These are phyloP conservation scores for Mycena galericulata DNA, from an alignment of 768 basidiomycete species.

Conservation along the genomic window DNA sequence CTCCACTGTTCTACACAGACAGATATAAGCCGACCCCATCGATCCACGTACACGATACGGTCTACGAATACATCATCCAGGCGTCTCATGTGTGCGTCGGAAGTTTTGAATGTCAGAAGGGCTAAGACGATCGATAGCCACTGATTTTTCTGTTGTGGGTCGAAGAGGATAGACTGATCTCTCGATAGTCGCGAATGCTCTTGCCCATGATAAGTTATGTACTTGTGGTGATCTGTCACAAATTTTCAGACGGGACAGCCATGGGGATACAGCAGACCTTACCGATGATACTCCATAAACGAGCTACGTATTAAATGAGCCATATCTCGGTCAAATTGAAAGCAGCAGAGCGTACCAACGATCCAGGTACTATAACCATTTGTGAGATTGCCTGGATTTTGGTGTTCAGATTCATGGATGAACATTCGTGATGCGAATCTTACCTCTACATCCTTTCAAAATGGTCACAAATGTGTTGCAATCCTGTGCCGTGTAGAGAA, in stretches of 20 bases:
- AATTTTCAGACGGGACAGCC: too few species aligned
- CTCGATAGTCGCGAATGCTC: constrained; percentile 54
- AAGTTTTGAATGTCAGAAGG: constrained; percentile 58
- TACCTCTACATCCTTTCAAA: too few species aligned
- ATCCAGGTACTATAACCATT: constrained; percentile 60
- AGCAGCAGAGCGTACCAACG: constrained; percentile 47
- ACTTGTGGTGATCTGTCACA: too few species aligned
- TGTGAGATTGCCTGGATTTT: constrained; percentile 41
- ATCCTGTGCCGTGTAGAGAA: constrained; percentile 61
- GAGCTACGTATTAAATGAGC: constrained; percentile 47
- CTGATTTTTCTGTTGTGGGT: constrained; percentile 46
- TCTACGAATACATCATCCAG: constrained; percentile 67
- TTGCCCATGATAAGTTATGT: too few species aligned
- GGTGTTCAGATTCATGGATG: constrained; percentile 22
- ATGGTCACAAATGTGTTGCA: constrained; percentile 44
- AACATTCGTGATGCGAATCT: too few species aligned
- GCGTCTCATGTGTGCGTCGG: constrained; percentile 51
- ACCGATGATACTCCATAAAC: constrained; percentile 62
- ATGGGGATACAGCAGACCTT: constrained; percentile 31
- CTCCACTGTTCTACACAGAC: constrained; percentile 56
- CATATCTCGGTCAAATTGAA: background rate
- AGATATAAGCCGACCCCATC: constrained; percentile 63
- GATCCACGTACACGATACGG: constrained; percentile 62
- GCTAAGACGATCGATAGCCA: constrained; percentile 50
- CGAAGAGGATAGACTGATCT: constrained; percentile 59